Conservation (phyloP, 257 asterid genomes). For the Verbascum thapsus region DNA sequence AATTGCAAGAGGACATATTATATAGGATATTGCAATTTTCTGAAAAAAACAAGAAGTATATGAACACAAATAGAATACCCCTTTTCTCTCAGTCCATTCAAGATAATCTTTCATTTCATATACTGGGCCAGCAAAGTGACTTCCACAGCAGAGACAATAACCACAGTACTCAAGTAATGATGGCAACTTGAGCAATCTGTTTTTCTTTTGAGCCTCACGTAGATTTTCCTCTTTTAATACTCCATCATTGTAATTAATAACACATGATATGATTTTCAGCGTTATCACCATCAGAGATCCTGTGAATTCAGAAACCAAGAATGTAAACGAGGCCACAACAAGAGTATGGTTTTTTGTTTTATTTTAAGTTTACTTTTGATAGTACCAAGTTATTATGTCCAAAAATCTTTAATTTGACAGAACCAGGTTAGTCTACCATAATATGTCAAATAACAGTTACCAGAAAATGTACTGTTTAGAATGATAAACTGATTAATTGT, state of each 20-base stretch:
- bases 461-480: neutral
- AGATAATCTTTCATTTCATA: constrained; percentile 94
- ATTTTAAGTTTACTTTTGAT: neutral
- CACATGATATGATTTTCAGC: constrained; percentile 85
- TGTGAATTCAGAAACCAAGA: constrained; percentile 34
- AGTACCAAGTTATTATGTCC: constrained; percentile 7
- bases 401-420: constrained; percentile 1
- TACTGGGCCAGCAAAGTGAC: constrained; percentile 99
- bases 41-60: no score
- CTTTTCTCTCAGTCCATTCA: constrained; percentile 89
- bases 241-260: constrained; percentile 90
- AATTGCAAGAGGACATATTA: no score
- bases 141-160: constrained; percentile 93
- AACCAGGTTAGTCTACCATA: neutral
- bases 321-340: neutral
- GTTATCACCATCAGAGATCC: constrained; percentile 99
- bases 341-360: neutral
- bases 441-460: neutral
- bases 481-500: neutral
- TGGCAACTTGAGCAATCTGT: constrained; percentile 75
- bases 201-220: constrained; percentile 80
- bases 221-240: constrained; percentile 79
- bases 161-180: constrained; percentile 80
- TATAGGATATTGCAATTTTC: no score
- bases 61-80: constrained; percentile 48